A percentile compares a stretch with the other conserved stretches of the same genome.
These are phyloP conservation scores for Aspergillus versicolor DNA, from an alignment of 2,329 filamentous ascomycete genomes.

Conservation along the genomic window DNA sequence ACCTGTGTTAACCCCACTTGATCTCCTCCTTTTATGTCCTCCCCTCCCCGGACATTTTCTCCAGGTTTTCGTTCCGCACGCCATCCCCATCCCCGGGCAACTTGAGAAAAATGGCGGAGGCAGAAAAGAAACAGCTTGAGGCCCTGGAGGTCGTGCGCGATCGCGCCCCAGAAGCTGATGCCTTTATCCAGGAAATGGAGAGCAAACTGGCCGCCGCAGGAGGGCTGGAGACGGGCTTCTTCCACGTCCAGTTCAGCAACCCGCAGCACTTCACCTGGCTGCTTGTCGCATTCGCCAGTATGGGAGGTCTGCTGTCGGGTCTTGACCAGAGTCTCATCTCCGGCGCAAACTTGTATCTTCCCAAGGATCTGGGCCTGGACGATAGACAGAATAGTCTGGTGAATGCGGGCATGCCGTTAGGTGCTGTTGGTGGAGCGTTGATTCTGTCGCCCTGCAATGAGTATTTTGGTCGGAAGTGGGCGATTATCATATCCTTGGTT, in stretches of 20 bases:
- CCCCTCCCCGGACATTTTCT: not conserved
- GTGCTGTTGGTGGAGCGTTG: conserved; percentile 68
- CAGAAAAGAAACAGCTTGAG: conserved; percentile 5
- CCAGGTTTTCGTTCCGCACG: not conserved
- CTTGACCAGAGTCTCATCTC: conserved; percentile 72
- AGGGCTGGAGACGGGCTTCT: conserved; percentile 53
- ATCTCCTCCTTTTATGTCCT: not conserved
- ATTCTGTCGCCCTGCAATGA: conserved; percentile 68
- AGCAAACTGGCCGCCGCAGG: conserved; percentile 23
- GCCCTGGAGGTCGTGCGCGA: conserved; percentile 9
- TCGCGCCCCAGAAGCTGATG: conserved; percentile 4
- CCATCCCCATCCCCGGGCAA: no score
- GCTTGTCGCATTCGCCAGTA: conserved; percentile 69
- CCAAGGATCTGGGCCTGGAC: conserved; percentile 56
- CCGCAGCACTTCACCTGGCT: conserved; percentile 67
- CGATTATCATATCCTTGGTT: conserved; percentile 68
- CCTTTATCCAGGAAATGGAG: conserved; percentile 19
- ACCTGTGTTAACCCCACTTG: not conserved
- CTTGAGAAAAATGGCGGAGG: not conserved
- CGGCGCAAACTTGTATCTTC: conserved; percentile 65
- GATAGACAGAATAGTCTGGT: conserved; percentile 63
- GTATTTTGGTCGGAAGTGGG: conserved; percentile 63
- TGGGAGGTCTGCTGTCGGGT: conserved; percentile 71
- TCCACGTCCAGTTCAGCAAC: conserved; percentile 37
- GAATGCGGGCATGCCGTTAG: conserved; percentile 69